These are phyloP conservation scores for Populus hybrid DNA, from an alignment of 441 rosid genomes.

Conservation along the genomic window DNA sequence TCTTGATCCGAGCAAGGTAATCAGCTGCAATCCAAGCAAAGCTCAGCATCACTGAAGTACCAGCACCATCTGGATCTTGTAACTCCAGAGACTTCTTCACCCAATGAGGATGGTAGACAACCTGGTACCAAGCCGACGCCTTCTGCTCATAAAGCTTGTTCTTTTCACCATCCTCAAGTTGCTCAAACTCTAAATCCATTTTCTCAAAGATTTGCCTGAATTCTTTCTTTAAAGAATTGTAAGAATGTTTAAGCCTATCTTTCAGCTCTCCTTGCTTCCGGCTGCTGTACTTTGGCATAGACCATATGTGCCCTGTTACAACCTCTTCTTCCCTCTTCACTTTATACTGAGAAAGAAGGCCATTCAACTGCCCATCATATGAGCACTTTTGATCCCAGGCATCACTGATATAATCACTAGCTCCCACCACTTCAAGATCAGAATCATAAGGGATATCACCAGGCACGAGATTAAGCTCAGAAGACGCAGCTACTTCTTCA, in stretches of 20 bases:
- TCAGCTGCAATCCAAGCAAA: slow-evolving; percentile 91
- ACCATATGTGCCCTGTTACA: slow-evolving; percentile 92
- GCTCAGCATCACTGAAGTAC: slow-evolving; percentile 50
- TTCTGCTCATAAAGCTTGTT: slow-evolving; percentile 54
- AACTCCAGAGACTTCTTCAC: slow-evolving; percentile 48
- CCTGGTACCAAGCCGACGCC: slow-evolving; percentile 95
- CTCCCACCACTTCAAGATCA: slow-evolving; percentile 57
- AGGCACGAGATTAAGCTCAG: slow-evolving; percentile 33
- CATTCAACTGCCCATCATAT: slow-evolving; percentile 64
- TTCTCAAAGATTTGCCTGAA: slow-evolving; percentile 58
- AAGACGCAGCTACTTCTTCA: slow-evolving; percentile 36
- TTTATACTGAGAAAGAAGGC: slow-evolving; percentile 73
- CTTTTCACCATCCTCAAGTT: slow-evolving; percentile 56
- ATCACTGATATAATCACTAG: slow-evolving; percentile 50
- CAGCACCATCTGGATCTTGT: slow-evolving; percentile 37
- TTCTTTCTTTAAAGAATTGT: slow-evolving; percentile 61
- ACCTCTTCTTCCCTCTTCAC: slow-evolving; percentile 84
- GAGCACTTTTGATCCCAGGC: slow-evolving; percentile 86
- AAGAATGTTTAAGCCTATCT: slow-evolving; percentile 72
- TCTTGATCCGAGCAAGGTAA: slow-evolving; percentile 78
- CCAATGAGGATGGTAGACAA: slow-evolving; percentile 73
- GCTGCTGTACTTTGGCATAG: slow-evolving; percentile 68
- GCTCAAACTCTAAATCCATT: slow-evolving; percentile 39
- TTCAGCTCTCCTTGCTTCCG: slow-evolving; percentile 66
- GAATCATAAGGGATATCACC: slow-evolving; percentile 56